Percentiles rank a stretch among this genome's conserved stretches.
Evolutionary conservation across 192 early-diverging fungal genomes (phyloP).

Genomic region (Coemansia sp.): DNA sequence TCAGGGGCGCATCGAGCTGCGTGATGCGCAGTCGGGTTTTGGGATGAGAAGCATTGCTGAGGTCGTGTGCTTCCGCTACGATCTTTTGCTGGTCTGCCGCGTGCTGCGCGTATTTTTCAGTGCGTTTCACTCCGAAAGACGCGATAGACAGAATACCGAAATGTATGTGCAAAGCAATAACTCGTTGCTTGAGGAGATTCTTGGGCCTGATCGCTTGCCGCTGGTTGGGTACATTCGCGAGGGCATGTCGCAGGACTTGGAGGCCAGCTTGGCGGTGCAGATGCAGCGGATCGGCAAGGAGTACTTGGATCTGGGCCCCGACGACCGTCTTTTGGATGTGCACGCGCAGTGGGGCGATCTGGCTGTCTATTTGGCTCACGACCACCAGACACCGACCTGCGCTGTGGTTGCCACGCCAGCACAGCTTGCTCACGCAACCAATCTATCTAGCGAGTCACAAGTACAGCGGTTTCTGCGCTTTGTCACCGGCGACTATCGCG

Average conservation of each 20-base stretch:
- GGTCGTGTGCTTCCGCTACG: slow-evolving; percentile 40
- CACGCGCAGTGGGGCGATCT: slow-evolving; percentile 55
- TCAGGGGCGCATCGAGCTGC: slow-evolving; percentile 48
- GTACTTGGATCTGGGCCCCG: slow-evolving; percentile 47
- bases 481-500: slow-evolving; percentile 50
- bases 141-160: slow-evolving; percentile 27
- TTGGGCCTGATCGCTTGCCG: slow-evolving; percentile 51
- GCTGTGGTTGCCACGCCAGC: slow-evolving; percentile 36
- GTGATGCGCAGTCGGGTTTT: slow-evolving; percentile 46
- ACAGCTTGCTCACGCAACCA: slow-evolving; percentile 47
- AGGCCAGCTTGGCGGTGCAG: slow-evolving; percentile 28
- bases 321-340: slow-evolving; percentile 49
- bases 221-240: slow-evolving; percentile 51
- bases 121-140: slow-evolving; percentile 26
- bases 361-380: slow-evolving; percentile 47
- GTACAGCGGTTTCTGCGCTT: slow-evolving; percentile 42
- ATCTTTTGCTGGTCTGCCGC: slow-evolving; percentile 31
- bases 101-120: slow-evolving; percentile 20
- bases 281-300: slow-evolving; percentile 46
- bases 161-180: slow-evolving; percentile 37
- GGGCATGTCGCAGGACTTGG: slow-evolving; percentile 36
- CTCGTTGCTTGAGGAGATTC: slow-evolving; percentile 46
- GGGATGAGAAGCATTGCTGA: slow-evolving; percentile 43
- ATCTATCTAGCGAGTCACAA: slow-evolving; percentile 44
- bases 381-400: slow-evolving; percentile 38